phyloP scores from a whole-genome alignment of 495 filamentous ascomycete species.

The Usnea hakonensis region DNA sequence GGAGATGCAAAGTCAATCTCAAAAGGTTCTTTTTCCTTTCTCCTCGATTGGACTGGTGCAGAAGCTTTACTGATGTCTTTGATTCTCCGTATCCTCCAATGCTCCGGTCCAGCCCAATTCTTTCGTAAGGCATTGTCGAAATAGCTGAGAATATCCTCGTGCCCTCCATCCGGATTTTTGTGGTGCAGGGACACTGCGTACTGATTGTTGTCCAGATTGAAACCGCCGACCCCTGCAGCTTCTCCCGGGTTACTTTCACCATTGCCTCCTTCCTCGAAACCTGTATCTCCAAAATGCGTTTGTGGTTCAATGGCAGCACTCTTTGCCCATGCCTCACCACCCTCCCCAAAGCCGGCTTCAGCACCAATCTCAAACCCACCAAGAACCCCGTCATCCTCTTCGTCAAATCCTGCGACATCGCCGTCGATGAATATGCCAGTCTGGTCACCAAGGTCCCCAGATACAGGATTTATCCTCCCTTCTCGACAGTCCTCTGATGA shows the following conservation, averaged over 20 bases:
- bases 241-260: constrained; percentile 43
- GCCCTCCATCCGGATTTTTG: constrained; percentile 48
- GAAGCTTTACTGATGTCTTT: constrained; percentile 67
- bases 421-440: constrained; percentile 79
- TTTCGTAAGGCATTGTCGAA: constrained; percentile 92
- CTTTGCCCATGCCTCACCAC: constrained; percentile 62
- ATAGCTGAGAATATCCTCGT: constrained; percentile 91
- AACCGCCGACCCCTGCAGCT: constrained; percentile 54
- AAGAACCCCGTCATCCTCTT: constrained; percentile 57
- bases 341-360: constrained; percentile 63
- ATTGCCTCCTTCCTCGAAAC: constrained; percentile 27
- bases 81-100: constrained; percentile 93
- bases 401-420: constrained; percentile 70
- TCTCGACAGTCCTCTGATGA: constrained; percentile 79
- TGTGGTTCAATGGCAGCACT: constrained; percentile 54
- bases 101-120: constrained; percentile 98
- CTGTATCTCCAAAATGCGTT: constrained; percentile 40
- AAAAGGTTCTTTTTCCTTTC: constrained; percentile 95
- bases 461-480: constrained; percentile 44
- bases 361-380: constrained; percentile 67
- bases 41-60: constrained; percentile 43
- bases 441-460: constrained; percentile 51
- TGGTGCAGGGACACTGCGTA: constrained; percentile 68
- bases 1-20: constrained; percentile 82
- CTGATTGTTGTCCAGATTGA: constrained; percentile 50